Evolutionary conservation across 805 yeast genomes (phyloP).

Genomic region (Schizosaccharomyces octosporus): DNA sequence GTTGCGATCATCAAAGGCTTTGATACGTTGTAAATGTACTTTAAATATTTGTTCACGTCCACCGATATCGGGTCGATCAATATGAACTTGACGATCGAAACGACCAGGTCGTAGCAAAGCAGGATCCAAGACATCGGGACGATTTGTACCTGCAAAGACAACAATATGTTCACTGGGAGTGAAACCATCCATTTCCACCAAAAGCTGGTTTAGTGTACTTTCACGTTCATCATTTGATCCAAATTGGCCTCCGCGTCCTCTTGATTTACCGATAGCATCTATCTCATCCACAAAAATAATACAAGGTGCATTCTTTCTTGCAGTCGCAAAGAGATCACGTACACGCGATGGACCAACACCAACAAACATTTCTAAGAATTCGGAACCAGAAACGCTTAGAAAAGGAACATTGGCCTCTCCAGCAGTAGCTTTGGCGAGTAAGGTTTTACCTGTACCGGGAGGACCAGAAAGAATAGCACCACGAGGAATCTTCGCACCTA

Average conservation of each 20-base stretch:
- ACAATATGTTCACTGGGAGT: slow-evolving; percentile 77
- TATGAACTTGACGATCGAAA: slow-evolving; percentile 75
- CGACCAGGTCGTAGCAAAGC: slow-evolving; percentile 95
- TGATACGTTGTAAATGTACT: slow-evolving; percentile 60
- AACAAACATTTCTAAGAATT: slow-evolving; percentile 94
- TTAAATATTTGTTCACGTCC: slow-evolving; percentile 83
- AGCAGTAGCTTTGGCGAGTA: slow-evolving; percentile 92
- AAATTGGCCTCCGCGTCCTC: slow-evolving; percentile 23
- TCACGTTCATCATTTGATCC: slow-evolving; percentile 90
- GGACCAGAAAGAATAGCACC: slow-evolving; percentile 96
- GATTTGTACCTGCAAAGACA: slow-evolving; percentile 90
- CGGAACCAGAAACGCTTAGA: slow-evolving; percentile 87
- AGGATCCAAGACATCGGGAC: slow-evolving; percentile 77
- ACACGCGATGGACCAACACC: slow-evolving; percentile 98
- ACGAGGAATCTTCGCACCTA: slow-evolving; percentile 94
- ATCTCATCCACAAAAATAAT: slow-evolving; percentile 95
- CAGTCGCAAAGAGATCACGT: slow-evolving; percentile 77
- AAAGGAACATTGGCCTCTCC: slow-evolving; percentile 98
- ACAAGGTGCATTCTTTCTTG: slow-evolving; percentile 82
- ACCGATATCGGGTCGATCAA: slow-evolving; percentile 82
- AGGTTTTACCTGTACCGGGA: slow-evolving; percentile 97
- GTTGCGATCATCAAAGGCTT: slow-evolving; percentile 27
- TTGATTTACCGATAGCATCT: slow-evolving; percentile 94
- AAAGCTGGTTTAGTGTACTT: slow-evolving; percentile 77
- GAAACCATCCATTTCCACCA: slow-evolving; percentile 98